Evolutionary conservation across 768 basidiomycete species (phyloP).

Genomic region (Pisolithus tinctorius): DNA sequence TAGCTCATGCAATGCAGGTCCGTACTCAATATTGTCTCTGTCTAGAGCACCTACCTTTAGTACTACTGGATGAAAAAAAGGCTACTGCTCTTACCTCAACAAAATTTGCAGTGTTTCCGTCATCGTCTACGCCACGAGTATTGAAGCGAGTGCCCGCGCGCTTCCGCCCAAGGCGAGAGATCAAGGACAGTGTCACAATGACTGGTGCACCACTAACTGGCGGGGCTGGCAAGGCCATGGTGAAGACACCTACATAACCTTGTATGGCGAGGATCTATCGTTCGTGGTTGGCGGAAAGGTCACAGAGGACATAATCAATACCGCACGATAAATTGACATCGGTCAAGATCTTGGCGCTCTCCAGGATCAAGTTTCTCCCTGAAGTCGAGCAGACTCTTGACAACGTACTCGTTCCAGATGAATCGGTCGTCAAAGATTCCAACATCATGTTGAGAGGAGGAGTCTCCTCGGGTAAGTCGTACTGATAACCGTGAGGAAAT

Average conservation of each 20-base stretch:
- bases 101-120: conserved; percentile 92
- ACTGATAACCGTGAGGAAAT: conserved; percentile 76
- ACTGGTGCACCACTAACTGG: conserved; percentile 68
- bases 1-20: conserved; percentile 87
- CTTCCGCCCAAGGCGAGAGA: conserved; percentile 89
- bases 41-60: conserved; percentile 40
- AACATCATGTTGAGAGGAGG: conserved; percentile 37
- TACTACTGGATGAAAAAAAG: neutral
- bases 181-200: conserved; percentile 70
- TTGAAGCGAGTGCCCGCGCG: conserved; percentile 97
- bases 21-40: conserved; percentile 85
- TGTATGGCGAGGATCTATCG: conserved; percentile 82
- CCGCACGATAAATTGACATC: conserved; percentile 78
- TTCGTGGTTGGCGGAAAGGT: conserved; percentile 6
- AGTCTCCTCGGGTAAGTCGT: conserved; percentile 50
- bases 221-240: conserved; percentile 69
- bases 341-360: conserved; percentile 72
- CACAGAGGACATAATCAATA: conserved; percentile 6
- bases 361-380: conserved; percentile 64
- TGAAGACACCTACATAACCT: conserved; percentile 84
- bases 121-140: conserved; percentile 92
- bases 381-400: conserved; percentile 83
- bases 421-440: conserved; percentile 77
- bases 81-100: conserved; percentile 61
- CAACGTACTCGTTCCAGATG: conserved; percentile 93